A percentile compares a stretch with the other conserved stretches of the same genome.
Evolutionary conservation across 371 early-diverging fungal genomes (phyloP).

Genomic region (Mortierella polycephala): DNA sequence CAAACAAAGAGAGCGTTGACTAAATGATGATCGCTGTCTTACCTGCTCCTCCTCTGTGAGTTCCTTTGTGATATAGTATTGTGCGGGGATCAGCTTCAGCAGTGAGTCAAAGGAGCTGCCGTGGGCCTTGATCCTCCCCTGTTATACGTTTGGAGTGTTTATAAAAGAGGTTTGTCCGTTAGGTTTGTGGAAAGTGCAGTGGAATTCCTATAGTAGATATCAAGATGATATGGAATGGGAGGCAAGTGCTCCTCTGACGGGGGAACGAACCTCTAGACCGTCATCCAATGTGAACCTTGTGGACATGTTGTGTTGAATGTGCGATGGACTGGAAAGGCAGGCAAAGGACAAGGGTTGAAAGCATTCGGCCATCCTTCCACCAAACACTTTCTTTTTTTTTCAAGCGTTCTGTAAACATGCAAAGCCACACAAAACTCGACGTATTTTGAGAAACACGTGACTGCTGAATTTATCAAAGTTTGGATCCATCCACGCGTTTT

Average conservation of each 20-base stretch:
- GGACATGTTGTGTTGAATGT: conserved; percentile 37
- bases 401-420: conserved; percentile 6
- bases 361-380: neutral
- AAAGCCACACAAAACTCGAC: conserved; percentile 7
- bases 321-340: conserved; percentile 7
- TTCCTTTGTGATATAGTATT: conserved; percentile 74
- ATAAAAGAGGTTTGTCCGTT: neutral
- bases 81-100: conserved; percentile 78
- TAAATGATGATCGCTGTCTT: neutral
- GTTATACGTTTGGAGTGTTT: conserved; percentile 4
- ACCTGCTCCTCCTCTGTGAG: conserved; percentile 58
- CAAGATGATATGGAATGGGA: neutral
- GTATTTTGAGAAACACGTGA: neutral
- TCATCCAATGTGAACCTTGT: conserved; percentile 37
- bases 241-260: neutral
- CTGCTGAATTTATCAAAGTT: neutral
- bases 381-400: conserved; percentile 16
- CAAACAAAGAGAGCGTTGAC: neutral
- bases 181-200: neutral
- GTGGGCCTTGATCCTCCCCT: conserved; percentile 71
- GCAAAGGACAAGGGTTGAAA: conserved; percentile 10
- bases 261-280: conserved; percentile 41
- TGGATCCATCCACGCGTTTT: too few relatives aligned
- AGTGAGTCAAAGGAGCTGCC: conserved; percentile 71
- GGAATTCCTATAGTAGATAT: too few relatives aligned